Conservation (phyloP, 345 rosid species). For the Mallotus nudiflorus region DNA sequence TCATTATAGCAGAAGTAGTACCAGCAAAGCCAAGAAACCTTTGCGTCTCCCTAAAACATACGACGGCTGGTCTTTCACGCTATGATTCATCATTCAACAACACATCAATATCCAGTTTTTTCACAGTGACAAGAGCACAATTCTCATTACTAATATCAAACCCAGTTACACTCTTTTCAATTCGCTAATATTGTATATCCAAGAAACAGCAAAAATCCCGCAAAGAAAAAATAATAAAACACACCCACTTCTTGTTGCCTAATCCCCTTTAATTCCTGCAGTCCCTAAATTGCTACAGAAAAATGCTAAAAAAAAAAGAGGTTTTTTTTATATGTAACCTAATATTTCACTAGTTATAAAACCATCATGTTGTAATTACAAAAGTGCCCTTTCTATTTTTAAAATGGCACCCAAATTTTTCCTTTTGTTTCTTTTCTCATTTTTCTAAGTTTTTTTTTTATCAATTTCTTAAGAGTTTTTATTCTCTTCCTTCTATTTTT, state of each 20-base stretch:
- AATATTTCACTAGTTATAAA: too few relatives aligned
- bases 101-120: slow-evolving; percentile 71
- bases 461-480: too few relatives aligned
- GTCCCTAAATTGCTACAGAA: slow-evolving; percentile 6
- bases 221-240: slow-evolving; percentile 2
- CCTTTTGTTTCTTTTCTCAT: too few relatives aligned
- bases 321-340: too few relatives aligned
- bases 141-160: slow-evolving; percentile 81
- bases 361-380: too few relatives aligned
- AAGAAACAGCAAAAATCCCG: slow-evolving; percentile 3
- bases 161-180: slow-evolving; percentile 67
- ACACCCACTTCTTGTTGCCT: background rate
- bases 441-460: too few relatives aligned
- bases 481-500: too few relatives aligned
- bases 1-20: slow-evolving; percentile 51
- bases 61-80: slow-evolving; percentile 49
- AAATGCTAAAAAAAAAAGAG: background rate
- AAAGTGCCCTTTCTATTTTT: too few relatives aligned
- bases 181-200: slow-evolving; percentile 5
- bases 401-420: too few relatives aligned
- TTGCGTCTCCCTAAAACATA: slow-evolving; percentile 62
- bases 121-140: slow-evolving; percentile 69
- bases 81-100: slow-evolving; percentile 77
- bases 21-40: slow-evolving; percentile 56
- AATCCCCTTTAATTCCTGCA: background rate